These are phyloP conservation scores for Pseudoscleropodium purum DNA, from an alignment of 225 moss, liverwort and hornwort species.

Conservation along the genomic window DNA sequence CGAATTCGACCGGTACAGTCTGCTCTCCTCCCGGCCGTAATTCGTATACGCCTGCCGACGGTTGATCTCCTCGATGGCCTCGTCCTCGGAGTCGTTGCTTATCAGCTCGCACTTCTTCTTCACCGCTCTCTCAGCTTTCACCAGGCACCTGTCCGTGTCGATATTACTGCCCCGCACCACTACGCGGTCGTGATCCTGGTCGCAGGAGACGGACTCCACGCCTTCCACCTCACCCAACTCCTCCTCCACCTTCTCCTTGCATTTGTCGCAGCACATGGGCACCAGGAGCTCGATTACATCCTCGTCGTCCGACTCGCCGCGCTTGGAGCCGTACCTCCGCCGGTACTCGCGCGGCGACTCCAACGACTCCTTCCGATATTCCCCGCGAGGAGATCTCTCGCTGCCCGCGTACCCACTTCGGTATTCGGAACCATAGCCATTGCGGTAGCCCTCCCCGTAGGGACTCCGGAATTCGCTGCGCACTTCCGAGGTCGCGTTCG, in stretches of 20 bases:
- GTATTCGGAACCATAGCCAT: neutral
- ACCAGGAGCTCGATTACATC: conserved; percentile 26
- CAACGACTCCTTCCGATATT: neutral
- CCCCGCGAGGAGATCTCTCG: neutral
- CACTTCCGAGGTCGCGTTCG: conserved; percentile 1
- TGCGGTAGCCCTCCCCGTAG: conserved; percentile 9
- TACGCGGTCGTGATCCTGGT: conserved; percentile 28
- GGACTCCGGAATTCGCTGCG: conserved; percentile 2
- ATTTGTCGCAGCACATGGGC: conserved; percentile 55
- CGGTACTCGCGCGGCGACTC: neutral
- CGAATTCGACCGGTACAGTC: neutral
- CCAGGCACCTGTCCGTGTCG: conserved; percentile 21
- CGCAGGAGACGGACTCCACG: conserved; percentile 15
- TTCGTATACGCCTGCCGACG: neutral
- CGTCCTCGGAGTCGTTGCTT: neutral
- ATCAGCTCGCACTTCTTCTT: conserved; percentile 40
- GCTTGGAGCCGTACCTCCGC: neutral
- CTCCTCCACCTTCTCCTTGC: conserved; percentile 47
- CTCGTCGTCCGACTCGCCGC: neutral
- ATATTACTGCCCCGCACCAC: conserved; percentile 12
- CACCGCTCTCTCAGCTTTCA: conserved; percentile 38
- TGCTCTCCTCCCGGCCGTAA: neutral
- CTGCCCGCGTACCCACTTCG: neutral
- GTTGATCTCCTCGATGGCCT: neutral
- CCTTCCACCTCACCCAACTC: conserved; percentile 38